These are phyloP conservation scores for Stygiomarasmius scandens DNA, from an alignment of 1,284 basidiomycete species.

Conservation along the genomic window DNA sequence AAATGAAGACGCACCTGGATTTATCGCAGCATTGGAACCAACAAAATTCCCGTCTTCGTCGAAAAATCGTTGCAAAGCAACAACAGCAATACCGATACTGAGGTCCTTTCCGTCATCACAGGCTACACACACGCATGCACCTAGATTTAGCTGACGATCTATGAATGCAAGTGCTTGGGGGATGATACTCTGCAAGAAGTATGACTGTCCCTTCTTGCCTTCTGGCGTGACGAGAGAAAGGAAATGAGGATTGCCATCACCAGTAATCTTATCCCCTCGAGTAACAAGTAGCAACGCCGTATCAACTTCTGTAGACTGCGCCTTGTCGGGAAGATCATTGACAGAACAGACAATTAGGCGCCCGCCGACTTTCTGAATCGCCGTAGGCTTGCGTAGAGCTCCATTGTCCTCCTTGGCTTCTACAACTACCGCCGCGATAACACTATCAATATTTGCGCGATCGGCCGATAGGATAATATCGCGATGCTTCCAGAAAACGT, in stretches of 20 bases:
- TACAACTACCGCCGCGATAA: conserved; percentile 37
- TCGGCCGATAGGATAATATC: conserved; percentile 47
- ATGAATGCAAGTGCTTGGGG: conserved; percentile 56
- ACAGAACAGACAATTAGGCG: conserved; percentile 40
- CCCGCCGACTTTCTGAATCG: conserved; percentile 39
- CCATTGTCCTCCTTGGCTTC: neutral
- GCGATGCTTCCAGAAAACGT: conserved; percentile 70
- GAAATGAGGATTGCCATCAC: neutral
- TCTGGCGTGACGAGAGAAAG: conserved; percentile 30
- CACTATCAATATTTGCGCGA: conserved; percentile 47
- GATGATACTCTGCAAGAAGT: conserved; percentile 52
- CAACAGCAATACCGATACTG: conserved; percentile 65
- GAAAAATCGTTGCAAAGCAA: conserved; percentile 62
- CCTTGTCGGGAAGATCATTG: conserved; percentile 26
- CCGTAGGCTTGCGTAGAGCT: conserved; percentile 21
- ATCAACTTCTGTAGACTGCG: neutral
- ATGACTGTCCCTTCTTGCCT: conserved; percentile 57
- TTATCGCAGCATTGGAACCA: conserved; percentile 4
- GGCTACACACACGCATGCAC: conserved; percentile 49
- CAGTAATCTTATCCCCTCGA: conserved; percentile 8
- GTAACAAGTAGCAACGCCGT: neutral
- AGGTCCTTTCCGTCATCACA: conserved; percentile 62
- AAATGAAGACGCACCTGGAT: conserved; percentile 19
- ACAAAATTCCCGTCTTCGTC: conserved; percentile 47
- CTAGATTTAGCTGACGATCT: conserved; percentile 36